phyloP scores from a whole-genome alignment of 768 basidiomycete genomes.

The Boletus huronensis region DNA sequence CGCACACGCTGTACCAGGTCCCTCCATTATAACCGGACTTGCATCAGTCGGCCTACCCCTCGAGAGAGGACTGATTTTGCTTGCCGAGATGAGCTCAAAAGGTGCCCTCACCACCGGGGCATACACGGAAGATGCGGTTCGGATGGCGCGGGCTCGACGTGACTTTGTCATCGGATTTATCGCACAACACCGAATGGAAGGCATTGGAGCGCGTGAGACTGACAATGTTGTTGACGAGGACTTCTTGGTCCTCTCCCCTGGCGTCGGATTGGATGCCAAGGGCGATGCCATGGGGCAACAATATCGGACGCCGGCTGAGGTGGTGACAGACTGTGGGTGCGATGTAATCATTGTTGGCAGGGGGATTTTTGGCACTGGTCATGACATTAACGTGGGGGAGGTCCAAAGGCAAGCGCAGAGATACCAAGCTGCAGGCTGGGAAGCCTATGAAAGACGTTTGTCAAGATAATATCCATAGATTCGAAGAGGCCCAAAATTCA shows the following conservation, averaged over 20 bases:
- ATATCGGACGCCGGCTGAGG: conserved; percentile 86
- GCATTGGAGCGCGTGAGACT: conserved; percentile 40
- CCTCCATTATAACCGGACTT: conserved; percentile 89
- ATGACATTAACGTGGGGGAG: conserved; percentile 37
- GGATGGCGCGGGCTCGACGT: conserved; percentile 77
- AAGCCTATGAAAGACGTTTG: conserved; percentile 71
- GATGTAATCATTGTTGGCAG: conserved; percentile 98
- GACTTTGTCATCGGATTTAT: conserved; percentile 97
- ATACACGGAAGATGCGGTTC: conserved; percentile 82
- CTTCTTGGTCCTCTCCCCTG: conserved; percentile 89
- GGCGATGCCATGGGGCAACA: conserved; percentile 93
- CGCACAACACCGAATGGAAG: conserved; percentile 82
- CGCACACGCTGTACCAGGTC: conserved; percentile 95
- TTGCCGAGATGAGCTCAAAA: conserved; percentile 94
- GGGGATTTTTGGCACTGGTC: conserved; percentile 78
- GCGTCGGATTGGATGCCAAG: conserved; percentile 76
- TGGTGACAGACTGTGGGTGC: conserved; percentile 75
- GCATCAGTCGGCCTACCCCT: conserved; percentile 81
- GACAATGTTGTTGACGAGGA: conserved; percentile 54
- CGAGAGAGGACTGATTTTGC: conserved; percentile 78
- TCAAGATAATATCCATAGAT: conserved; percentile 4
- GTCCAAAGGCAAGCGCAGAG: conserved; percentile 67
- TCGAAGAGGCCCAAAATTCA: background rate
- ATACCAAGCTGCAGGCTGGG: conserved; percentile 87
- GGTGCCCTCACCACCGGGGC: conserved; percentile 79